Base-by-base conservation (phyloP, 2,329 filamentous ascomycete genomes). In the Xylaria sp. region DNA sequence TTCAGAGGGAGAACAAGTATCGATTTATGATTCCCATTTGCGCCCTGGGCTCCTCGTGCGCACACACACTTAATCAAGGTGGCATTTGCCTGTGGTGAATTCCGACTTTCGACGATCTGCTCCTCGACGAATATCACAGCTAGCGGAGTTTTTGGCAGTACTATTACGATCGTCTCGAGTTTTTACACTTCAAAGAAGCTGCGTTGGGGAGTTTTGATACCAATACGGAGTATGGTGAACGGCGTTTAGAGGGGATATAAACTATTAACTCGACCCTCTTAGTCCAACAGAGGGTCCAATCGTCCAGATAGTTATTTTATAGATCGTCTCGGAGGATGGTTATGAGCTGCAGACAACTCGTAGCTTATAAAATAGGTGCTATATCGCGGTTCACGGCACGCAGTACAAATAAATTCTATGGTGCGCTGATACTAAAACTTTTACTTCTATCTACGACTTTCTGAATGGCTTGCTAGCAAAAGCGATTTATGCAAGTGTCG, bases 161-260 rank as follows among this genome's bases (percentile, higher is more conserved):
- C 12, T 20, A 52, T 65, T 55, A 51, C 39, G 23, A 43, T 51
- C 43, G 15, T 68, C 20, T 55, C 5, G 9, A 9, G 3, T 39
- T 51, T 60, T n/a, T 6, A 39, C 25, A 18, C 13, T 23, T 31
- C 8, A 8, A 15, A 41, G 54, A 54, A 31, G 43, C 6, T 64
- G 25, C 15, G 28, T 36, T 39, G 12, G 25, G 39, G 60, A 60
- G 43, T 59, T 61, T 57, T 58, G 66, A 71, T 68, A 68, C 65
- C 58, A 56, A 8, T 63, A 48, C 31, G 58, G 66, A 62, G 58
- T 62, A 65, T 62, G 58, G 58, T 25, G 60, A 59, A 70, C 3
- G 61, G 61, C 48, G 61, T 65, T 62, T 8, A 43, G n/a, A 58
- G 39, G n/a, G 57, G 39, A 28, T 52, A 33, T 36, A 43, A 36